A percentile compares a stretch with the other conserved stretches of the same genome.
Evolutionary conservation across 495 filamentous ascomycete genomes (phyloP).

Genomic region (Talaromyces ruber): DNA sequence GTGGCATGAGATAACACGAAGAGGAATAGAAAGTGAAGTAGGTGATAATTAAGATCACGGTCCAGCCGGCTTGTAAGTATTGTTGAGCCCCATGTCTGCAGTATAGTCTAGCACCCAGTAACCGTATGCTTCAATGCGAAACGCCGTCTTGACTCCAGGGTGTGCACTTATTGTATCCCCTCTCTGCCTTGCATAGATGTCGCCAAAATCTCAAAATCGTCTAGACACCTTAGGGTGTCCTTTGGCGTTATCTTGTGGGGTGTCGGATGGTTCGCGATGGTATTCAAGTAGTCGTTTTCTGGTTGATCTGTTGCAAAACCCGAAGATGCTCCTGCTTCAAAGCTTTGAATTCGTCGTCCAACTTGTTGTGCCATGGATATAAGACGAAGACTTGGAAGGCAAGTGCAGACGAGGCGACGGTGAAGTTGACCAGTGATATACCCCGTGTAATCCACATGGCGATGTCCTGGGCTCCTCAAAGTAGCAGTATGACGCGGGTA

Average conservation of each 20-base stretch:
- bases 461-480: not conserved
- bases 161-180: not conserved
- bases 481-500: not conserved
- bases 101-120: not conserved
- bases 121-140: not conserved
- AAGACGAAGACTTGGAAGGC: slow-evolving; percentile 56
- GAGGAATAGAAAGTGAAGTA: not conserved
- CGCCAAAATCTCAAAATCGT: not conserved
- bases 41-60: not conserved
- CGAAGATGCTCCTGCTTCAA: slow-evolving; percentile 45
- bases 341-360: slow-evolving; percentile 51
- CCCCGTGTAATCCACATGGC: slow-evolving; percentile 48
- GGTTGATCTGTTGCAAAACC: slow-evolving; percentile 12
- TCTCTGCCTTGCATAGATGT: no score
- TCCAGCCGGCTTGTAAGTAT: not conserved
- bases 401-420: slow-evolving; percentile 50
- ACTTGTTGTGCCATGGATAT: slow-evolving; percentile 56
- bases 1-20: not conserved
- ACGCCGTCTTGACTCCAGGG: not conserved
- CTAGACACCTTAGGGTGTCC: not conserved
- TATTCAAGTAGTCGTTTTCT: not conserved
- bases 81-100: not conserved
- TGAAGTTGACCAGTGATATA: slow-evolving; percentile 54
- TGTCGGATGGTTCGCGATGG: not conserved
- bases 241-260: not conserved